phyloP scores from a whole-genome alignment of 768 basidiomycete genomes.

The Lyophyllum shimeji region DNA sequence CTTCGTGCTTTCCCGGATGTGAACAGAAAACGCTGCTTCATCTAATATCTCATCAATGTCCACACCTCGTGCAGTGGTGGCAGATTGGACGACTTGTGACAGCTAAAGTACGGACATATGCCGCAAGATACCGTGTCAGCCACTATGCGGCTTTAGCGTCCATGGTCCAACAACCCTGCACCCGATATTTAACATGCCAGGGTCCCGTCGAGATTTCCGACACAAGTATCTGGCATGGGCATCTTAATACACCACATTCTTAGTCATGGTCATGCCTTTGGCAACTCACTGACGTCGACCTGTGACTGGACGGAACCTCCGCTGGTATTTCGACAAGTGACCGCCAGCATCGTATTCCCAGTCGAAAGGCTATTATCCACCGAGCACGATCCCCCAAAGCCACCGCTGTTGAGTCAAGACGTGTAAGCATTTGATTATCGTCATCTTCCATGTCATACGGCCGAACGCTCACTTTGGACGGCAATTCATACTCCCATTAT shows the following conservation, averaged over 20 bases:
- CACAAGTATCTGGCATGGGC: background rate
- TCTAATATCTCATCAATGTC: too few relatives aligned
- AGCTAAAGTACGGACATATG: too few relatives aligned
- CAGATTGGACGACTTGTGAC: too few relatives aligned
- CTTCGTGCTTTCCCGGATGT: too few relatives aligned
- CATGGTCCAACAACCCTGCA: too few relatives aligned
- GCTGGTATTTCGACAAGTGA: background rate
- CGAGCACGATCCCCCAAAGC: background rate
- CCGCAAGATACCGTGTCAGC: too few relatives aligned
- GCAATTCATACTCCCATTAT: background rate
- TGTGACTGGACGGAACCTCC: background rate
- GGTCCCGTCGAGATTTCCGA: background rate
- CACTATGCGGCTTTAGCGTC: too few relatives aligned
- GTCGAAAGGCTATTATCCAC: background rate
- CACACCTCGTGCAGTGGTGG: too few relatives aligned
- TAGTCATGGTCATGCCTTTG: too few relatives aligned
- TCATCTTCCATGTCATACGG: background rate
- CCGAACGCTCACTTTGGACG: background rate
- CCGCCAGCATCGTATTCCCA: background rate
- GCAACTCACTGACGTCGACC: background rate
- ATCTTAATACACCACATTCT: background rate
- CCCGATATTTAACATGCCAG: too few relatives aligned
- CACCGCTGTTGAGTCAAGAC: background rate
- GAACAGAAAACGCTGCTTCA: too few relatives aligned
- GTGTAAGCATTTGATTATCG: too few relatives aligned